A percentile compares a stretch with the other conserved stretches of the same genome.
phyloP scores from a whole-genome alignment of 2,329 filamentous ascomycete species.

The Bertia moriformis region DNA sequence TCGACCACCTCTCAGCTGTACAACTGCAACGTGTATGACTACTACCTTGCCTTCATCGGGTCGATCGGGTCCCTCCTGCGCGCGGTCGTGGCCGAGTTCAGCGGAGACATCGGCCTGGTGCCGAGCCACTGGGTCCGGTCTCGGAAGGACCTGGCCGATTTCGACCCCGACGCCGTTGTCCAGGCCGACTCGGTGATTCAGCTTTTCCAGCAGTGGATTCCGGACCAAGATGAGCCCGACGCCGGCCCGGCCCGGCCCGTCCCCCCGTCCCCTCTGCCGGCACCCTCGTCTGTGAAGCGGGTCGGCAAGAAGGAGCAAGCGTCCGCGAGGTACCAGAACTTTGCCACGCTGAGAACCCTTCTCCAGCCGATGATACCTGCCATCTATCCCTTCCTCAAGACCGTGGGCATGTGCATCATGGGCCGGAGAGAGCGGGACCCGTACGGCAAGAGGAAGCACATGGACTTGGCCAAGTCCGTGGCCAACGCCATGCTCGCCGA shows the following conservation, averaged over 20 bases:
- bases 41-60: slow-evolving; percentile 61
- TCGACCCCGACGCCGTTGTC: neutral
- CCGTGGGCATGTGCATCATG: slow-evolving; percentile 67
- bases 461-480: slow-evolving; percentile 47
- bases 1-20: slow-evolving; percentile 53
- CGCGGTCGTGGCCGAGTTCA: slow-evolving; percentile 73
- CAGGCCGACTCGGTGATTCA: slow-evolving; percentile 1
- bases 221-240: no score
- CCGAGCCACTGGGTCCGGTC: slow-evolving; percentile 49
- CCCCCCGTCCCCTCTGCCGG: no score
- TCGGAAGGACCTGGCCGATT: slow-evolving; percentile 9
- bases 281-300: no score
- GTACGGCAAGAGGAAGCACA: slow-evolving; percentile 35
- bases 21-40: slow-evolving; percentile 70
- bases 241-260: no score
- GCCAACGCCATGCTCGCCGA: slow-evolving; percentile 58
- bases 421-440: slow-evolving; percentile 59
- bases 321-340: slow-evolving; percentile 50
- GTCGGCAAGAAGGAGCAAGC: slow-evolving; percentile 1
- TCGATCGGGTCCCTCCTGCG: slow-evolving; percentile 66
- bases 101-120: slow-evolving; percentile 57
- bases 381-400: slow-evolving; percentile 75
- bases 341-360: slow-evolving; percentile 60
- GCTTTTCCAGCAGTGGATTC: neutral
- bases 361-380: slow-evolving; percentile 66